These are phyloP conservation scores for Boletus barrowsii DNA, from an alignment of 768 basidiomycete genomes.

Conservation along the genomic window DNA sequence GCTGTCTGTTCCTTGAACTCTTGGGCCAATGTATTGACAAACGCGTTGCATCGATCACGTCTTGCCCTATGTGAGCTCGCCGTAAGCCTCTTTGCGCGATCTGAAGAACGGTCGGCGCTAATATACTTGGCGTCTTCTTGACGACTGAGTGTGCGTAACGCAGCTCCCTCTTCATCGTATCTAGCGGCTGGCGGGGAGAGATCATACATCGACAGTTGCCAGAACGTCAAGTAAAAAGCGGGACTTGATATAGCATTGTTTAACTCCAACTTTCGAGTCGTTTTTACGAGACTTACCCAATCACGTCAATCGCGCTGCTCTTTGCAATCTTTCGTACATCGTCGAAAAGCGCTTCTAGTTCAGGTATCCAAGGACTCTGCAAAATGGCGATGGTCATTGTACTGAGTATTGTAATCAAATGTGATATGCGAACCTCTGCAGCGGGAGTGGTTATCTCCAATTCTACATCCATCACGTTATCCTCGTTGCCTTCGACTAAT, in stretches of 20 bases:
- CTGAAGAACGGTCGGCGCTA: constrained; percentile 69
- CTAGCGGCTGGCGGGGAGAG: constrained; percentile 69
- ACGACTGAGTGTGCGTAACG: constrained; percentile 57
- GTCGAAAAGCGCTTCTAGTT: constrained; percentile 68
- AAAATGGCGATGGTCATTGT: constrained; percentile 5
- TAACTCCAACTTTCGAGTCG: constrained; percentile 2
- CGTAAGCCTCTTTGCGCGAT: constrained; percentile 55
- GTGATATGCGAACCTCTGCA: constrained; percentile 20
- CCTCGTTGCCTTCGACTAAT: constrained; percentile 38
- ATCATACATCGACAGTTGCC: constrained; percentile 94
- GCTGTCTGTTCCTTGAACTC: constrained; percentile 77
- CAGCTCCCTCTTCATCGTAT: constrained; percentile 76
- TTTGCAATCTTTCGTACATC: constrained; percentile 74
- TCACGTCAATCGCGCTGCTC: constrained; percentile 54
- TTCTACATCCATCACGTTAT: constrained; percentile 55
- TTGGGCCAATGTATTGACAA: constrained; percentile 54
- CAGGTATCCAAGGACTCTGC: constrained; percentile 78
- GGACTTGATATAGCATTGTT: constrained; percentile 48
- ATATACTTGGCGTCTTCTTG: constrained; percentile 64
- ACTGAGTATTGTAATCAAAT: not conserved
- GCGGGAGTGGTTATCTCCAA: constrained; percentile 25
- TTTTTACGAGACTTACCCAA: constrained; percentile 55
- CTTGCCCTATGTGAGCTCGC: constrained; percentile 57
- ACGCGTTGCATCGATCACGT: constrained; percentile 65
- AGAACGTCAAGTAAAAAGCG: constrained; percentile 93